Evolutionary conservation across 306 rosid species (phyloP).

Genomic region (Ceratonia siliqua): DNA sequence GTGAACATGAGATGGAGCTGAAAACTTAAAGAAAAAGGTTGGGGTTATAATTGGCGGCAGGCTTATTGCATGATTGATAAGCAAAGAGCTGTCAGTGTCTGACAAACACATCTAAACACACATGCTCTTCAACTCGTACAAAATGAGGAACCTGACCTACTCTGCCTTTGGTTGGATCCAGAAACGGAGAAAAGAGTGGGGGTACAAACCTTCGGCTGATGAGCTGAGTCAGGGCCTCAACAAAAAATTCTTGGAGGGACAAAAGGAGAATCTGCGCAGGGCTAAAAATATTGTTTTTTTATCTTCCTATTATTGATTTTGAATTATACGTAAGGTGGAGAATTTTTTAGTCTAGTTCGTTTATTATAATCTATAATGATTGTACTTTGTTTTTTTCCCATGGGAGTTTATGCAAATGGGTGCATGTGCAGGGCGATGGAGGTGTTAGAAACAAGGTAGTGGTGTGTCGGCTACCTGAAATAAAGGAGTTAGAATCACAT

Average conservation of each 20-base stretch:
- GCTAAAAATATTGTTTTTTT: not conserved
- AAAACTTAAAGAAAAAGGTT: constrained; percentile 27
- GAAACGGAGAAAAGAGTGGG: not conserved
- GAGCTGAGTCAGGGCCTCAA: too few relatives aligned
- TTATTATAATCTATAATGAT: not conserved
- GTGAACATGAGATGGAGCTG: constrained; percentile 33
- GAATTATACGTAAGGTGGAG: constrained; percentile 4
- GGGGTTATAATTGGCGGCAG: constrained; percentile 42
- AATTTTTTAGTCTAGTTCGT: not conserved
- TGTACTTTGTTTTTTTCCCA: not conserved
- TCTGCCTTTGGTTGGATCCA: constrained; percentile 16
- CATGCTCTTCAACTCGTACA: constrained; percentile 46
- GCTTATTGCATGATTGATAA: constrained; percentile 49
- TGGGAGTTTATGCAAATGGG: constrained; percentile 29
- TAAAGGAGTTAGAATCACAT: constrained; percentile 40
- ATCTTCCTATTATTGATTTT: not conserved
- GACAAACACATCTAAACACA: constrained; percentile 53
- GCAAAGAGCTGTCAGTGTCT: constrained; percentile 67
- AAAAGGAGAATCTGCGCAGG: constrained; percentile 33
- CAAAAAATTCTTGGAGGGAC: constrained; percentile 30
- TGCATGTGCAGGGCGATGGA: constrained; percentile 53
- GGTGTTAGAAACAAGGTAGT: constrained; percentile 41
- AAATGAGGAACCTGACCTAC: constrained; percentile 44
- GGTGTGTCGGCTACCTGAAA: constrained; percentile 60
- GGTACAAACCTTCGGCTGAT: too few relatives aligned